Percentiles rank a stretch among this genome's conserved stretches.
Conservation (phyloP, 192 early-diverging fungal genomes). For the Coemansia sp. region DNA sequence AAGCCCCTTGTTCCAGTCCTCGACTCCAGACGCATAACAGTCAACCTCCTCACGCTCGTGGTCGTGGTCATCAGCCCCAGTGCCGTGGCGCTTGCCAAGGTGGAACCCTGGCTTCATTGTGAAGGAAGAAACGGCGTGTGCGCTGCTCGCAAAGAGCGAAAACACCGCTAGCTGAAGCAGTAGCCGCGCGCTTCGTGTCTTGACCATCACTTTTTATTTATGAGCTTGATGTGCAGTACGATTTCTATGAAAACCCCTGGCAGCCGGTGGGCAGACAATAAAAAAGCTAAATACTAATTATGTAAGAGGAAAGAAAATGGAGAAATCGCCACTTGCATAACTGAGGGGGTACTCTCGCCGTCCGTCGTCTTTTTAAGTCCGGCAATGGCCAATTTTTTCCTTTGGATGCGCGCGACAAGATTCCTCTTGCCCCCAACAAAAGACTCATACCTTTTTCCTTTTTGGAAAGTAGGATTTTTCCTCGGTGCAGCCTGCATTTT, state of each 20-base stretch:
- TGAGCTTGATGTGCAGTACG: background rate
- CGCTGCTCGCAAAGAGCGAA: background rate
- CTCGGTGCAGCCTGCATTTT: background rate
- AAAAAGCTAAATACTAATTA: background rate
- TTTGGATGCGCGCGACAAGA: background rate
- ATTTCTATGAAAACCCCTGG: background rate
- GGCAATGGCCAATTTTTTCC: background rate
- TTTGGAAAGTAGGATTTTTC: conserved; percentile 1
- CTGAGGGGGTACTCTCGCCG: conserved; percentile 26
- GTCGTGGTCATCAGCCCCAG: conserved; percentile 9
- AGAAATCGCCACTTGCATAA: conserved; percentile 15
- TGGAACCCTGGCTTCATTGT: background rate
- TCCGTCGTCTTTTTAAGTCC: conserved; percentile 3
- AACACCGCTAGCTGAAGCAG: conserved; percentile 1
- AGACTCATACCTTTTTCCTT: background rate
- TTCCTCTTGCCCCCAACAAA: background rate
- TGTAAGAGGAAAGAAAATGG: background rate
- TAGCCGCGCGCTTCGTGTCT: background rate
- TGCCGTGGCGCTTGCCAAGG: conserved; percentile 20
- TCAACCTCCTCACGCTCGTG: conserved; percentile 21
- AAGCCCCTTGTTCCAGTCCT: conserved; percentile 42
- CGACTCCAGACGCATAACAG: conserved; percentile 33
- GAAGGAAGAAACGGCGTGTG: conserved; percentile 2
- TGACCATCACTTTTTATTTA: background rate
- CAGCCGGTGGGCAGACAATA: background rate